A percentile compares a stretch with the other conserved stretches of the same genome.
These are phyloP conservation scores for Paracoccidioides brasiliensis DNA, from an alignment of 2,329 filamentous ascomycete genomes.

Conservation along the genomic window DNA sequence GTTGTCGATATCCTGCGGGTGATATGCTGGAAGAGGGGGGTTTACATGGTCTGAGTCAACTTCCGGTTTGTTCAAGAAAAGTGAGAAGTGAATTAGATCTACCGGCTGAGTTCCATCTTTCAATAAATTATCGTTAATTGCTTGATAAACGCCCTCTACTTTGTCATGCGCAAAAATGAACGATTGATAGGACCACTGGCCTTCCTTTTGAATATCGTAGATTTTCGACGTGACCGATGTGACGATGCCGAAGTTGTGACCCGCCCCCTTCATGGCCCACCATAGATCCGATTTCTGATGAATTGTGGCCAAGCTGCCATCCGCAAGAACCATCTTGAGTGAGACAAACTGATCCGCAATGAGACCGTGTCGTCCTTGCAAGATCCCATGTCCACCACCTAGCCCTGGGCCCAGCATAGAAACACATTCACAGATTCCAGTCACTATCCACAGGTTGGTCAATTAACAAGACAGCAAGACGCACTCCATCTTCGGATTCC, in stretches of 20 bases:
- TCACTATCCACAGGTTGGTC: conserved; percentile 20
- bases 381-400: conserved; percentile 45
- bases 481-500: conserved; percentile 1
- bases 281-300: conserved; percentile 38
- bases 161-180: conserved; percentile 38
- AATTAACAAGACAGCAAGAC: neutral
- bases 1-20: neutral
- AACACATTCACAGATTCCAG: conserved; percentile 42
- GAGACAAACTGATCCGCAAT: conserved; percentile 42
- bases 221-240: conserved; percentile 37
- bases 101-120: conserved; percentile 32
- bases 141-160: conserved; percentile 36
- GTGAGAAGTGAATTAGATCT: conserved; percentile 38
- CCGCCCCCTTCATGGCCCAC: conserved; percentile 45
- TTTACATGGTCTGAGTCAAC: conserved; percentile 17
- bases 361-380: conserved; percentile 42
- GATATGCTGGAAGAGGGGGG: neutral
- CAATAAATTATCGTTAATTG: conserved; percentile 35
- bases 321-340: conserved; percentile 39
- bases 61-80: conserved; percentile 17
- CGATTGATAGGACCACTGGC: conserved; percentile 28
- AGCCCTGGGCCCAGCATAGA: conserved; percentile 38
- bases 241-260: conserved; percentile 47
- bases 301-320: conserved; percentile 32
- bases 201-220: conserved; percentile 28